A percentile compares a stretch with the other conserved stretches of the same genome.
Conservation (phyloP, 2,329 filamentous ascomycete genomes). For the Graphilbum ipis-grandicollis region DNA sequence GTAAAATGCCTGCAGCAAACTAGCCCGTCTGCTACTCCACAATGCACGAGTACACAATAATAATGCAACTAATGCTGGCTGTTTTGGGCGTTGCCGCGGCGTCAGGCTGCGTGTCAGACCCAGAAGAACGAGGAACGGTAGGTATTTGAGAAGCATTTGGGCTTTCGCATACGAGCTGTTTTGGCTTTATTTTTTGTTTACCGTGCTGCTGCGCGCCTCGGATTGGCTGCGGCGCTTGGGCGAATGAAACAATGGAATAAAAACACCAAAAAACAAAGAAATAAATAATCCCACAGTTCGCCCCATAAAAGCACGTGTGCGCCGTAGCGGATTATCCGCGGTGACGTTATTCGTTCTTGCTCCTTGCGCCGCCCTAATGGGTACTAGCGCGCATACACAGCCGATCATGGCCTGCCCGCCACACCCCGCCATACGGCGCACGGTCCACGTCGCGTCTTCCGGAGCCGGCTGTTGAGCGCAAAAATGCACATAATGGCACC, state of each 20-base stretch:
- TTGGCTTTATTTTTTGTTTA: too few relatives aligned
- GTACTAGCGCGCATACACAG: slow-evolving; percentile 1
- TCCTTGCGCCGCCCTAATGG: neutral
- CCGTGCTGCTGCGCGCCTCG: too few relatives aligned
- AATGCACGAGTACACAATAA: too few relatives aligned
- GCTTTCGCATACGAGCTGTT: too few relatives aligned
- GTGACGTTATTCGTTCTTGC: too few relatives aligned
- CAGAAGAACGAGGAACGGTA: too few relatives aligned
- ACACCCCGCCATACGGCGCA: slow-evolving; percentile 1
- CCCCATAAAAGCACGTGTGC: too few relatives aligned
- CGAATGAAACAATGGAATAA: neutral
- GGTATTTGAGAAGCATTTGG: too few relatives aligned
- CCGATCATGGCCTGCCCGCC: neutral
- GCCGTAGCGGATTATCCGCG: too few relatives aligned
- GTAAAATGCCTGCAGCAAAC: too few relatives aligned
- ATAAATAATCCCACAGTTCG: neutral
- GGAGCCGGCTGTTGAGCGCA: neutral
- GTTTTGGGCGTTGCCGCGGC: neutral
- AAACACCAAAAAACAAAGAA: neutral
- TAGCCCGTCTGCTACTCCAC: too few relatives aligned
- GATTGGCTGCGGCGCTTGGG: too few relatives aligned
- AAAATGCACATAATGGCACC: neutral
- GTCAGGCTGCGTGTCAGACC: neutral
- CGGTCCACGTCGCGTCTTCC: slow-evolving; percentile 9
- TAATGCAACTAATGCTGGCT: neutral